Base-by-base conservation (phyloP, 2,329 filamentous ascomycete species). In the Diplodia corticola region DNA sequence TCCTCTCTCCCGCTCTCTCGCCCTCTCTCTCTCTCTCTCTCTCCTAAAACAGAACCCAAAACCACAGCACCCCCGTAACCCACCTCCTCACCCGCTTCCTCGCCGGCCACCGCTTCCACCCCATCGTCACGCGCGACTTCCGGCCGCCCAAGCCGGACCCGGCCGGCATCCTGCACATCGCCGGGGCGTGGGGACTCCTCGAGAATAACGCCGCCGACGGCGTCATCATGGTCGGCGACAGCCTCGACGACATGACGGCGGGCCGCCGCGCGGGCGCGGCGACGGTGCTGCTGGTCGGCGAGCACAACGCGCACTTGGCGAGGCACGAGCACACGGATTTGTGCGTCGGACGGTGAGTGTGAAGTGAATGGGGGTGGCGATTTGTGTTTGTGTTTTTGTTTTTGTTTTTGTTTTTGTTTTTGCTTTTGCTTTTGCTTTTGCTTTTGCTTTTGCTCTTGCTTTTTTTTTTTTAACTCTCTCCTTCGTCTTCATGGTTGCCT, bases 181-280 rank as follows among this genome's bases (percentile, higher is more conserved):
- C 93, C 0, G 82, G 85, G 69, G 80, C 82, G 67, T 97, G 93
- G 93, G 89, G 86, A 0, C 46, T 68, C 17, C 33, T n/a, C 17
- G 51, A n/a, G n/a, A n/a, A n/a, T n/a, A n/a, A 37, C 12, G 46
- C 1, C 9, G 64, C 30, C 1, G 81, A 78, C 0, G 74, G 79
- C 22, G 77, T 86, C 59, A 82, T 87, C 65, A 85, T 85, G 77
- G 81, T 85, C 0, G 83, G 83, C 10, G 84, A 86, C 67, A 93
- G 89, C 17, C 87, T 96, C 65, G 95, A 98, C 76, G 95, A 99
- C 75, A 96, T 98, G 87, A 91, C 89, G 7, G 92, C 94, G 0
- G 94, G 95, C 0, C 86, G 89, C 67, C 84, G 83, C 63, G 94
- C 94, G 0, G 94, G 94, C 0, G 92, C 93, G 1, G 91, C 92